These are phyloP conservation scores for Sclerotinia glacialis DNA, from an alignment of 2,329 filamentous ascomycete species.

Conservation along the genomic window DNA sequence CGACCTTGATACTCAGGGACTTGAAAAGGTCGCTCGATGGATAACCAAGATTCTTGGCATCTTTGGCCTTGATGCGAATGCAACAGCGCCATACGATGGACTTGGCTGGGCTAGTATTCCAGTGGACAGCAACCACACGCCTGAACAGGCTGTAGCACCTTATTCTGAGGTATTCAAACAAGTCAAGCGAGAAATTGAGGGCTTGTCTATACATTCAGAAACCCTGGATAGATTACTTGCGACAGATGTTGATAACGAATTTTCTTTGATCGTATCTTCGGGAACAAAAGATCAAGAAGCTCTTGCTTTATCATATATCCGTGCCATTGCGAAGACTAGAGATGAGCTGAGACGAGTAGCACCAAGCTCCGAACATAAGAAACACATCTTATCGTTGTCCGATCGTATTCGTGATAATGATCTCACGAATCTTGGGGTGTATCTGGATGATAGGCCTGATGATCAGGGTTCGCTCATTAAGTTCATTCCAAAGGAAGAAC, in stretches of 20 bases:
- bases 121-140: conserved; percentile 36
- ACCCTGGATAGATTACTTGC: conserved; percentile 46
- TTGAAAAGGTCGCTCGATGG: conserved; percentile 67
- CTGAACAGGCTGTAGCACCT: conserved; percentile 47
- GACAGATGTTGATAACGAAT: conserved; percentile 48
- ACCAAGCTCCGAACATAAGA: conserved; percentile 53
- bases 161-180: conserved; percentile 48
- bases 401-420: conserved; percentile 78
- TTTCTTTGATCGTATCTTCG: conserved; percentile 45
- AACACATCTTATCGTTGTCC: conserved; percentile 71
- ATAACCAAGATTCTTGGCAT: conserved; percentile 80
- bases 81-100: conserved; percentile 53
- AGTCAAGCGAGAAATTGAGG: conserved; percentile 48
- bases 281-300: conserved; percentile 53
- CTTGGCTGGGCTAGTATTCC: conserved; percentile 53
- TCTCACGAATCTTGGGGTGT: conserved; percentile 78
- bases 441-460: conserved; percentile 72
- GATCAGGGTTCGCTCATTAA: conserved; percentile 69
- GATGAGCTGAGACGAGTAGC: conserved; percentile 56
- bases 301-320: conserved; percentile 54
- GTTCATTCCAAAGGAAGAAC: conserved; percentile 55
- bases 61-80: conserved; percentile 72
- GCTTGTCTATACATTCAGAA: conserved; percentile 49
- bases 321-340: conserved; percentile 41
- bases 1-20: conserved; percentile 45